Base-by-base conservation (phyloP, 192 early-diverging fungal genomes). In the Backusella macrospora region DNA sequence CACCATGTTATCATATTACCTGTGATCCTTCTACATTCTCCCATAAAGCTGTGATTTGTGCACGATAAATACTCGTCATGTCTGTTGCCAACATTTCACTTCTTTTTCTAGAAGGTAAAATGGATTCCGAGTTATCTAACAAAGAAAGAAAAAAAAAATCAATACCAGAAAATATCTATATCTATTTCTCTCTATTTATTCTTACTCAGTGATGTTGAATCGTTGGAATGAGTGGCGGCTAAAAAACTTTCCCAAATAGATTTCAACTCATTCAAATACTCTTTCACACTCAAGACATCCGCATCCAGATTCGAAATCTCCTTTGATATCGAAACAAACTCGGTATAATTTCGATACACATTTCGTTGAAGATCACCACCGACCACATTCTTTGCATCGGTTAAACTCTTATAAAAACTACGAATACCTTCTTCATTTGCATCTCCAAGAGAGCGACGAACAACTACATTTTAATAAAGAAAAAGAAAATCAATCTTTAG, bases 241-340 rank as follows among this genome's bases (percentile, higher is more conserved):
- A 79, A 65, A 68, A 89, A 84, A 40, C 77, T 81, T 37, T 87
- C 83, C 59, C 83, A 86, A 7, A 83, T 79, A 16, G 71, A 76
- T 12, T 81, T 86, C 23, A 96, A 70, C 65, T 96, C 91, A 68
- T 88, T 84, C 39, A 96, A 75, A 47, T 93, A 76, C 42, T 85
- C 86, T 14, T 92, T 86, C 26, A 96, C 73, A 0, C 81, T 73
- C 38, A 94, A 80, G 82, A 96, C 90, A 76, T 95, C 93, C 46
- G 88, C 86, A 81, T 94, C 92, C 63, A 94, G 81, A 65, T 87
- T 87, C 44, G 84, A 85, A 45, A 96, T 94, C 68, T 96, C 94
- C 65, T 96, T 94, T 40, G 92, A 93, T 59, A 96, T 96, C 40
- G 85, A 85, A 15, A 96, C 92, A 77, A 96, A 96, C 71, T 95